Conservation (phyloP, 2,329 filamentous ascomycete species). For the Venturia effusa region DNA sequence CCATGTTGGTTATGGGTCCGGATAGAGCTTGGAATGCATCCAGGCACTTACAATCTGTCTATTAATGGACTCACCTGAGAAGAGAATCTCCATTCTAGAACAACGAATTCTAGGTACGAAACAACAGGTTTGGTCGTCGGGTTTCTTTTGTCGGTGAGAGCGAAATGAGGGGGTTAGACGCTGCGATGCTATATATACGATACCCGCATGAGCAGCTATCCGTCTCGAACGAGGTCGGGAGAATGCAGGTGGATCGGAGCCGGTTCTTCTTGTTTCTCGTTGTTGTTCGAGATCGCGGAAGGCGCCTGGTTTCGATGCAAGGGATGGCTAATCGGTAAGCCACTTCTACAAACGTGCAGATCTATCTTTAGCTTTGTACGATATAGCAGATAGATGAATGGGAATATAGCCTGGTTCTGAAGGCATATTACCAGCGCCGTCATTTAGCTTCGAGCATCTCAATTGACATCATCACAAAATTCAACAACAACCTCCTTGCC, state of each 20-base stretch:
- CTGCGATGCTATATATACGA: background rate
- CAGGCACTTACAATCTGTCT: background rate
- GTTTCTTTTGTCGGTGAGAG: background rate
- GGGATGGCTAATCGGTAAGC: background rate
- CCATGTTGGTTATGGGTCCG: background rate
- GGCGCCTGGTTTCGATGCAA: background rate
- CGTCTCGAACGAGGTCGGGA: background rate
- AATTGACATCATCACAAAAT: background rate
- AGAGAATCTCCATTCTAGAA: background rate
- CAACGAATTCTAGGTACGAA: background rate
- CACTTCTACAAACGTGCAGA: background rate
- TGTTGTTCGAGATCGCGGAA: background rate
- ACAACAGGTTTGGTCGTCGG: background rate
- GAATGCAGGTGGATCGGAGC: background rate
- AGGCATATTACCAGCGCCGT: background rate
- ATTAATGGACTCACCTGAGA: background rate
- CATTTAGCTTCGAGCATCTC: background rate
- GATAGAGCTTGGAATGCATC: background rate
- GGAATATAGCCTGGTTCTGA: background rate
- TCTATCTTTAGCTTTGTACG: background rate
- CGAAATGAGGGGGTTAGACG: background rate
- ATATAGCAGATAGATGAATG: background rate
- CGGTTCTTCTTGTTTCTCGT: too few species aligned
- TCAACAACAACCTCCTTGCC: background rate
- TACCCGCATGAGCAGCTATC: background rate